Evolutionary conservation across 805 yeast species (phyloP), one percentile per base, ranked within the genome.

Genomic region (Nakazawaea siamensis): DNA sequence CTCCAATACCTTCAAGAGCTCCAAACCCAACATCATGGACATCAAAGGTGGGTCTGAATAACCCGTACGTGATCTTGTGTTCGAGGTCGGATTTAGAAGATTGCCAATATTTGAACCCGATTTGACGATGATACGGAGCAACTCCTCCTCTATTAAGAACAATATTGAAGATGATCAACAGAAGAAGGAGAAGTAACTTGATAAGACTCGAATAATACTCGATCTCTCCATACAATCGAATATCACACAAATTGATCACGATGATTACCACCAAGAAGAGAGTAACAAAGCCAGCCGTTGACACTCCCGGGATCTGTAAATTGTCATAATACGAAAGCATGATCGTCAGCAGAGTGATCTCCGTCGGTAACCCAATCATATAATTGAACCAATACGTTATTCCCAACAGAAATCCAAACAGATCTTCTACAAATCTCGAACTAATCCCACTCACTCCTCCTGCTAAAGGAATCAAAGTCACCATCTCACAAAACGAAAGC

Each of bases 401-500:
- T 1, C 90, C 90, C 0, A 78, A 61, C 2, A 83, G 73, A 52
- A 80, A 80, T 2, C 87, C 87, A 55, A 80, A 77, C 0, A 86
- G 80, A 49, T 80, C 87, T 43, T 79, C 86, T 2, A 80, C 83
- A 57, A 80, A 80, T 27, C 94, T 55, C 0, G 88, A 71, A 1
- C 84, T 73, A 17, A 83, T 62, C 0, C 87, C 88, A 0, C 85
- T 72, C 3, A 82, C 81, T 6, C 90, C 87, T 27, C 83, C 84
- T 15, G 81, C 80, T n/a, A 80, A 70, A 0, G 92, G 86, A 15
- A 82, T 75, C 39, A 83, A 62, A 0, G 92, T 80, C 5, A 81
- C 80, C 80, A 82, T 80, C 52, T 82, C 94, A 40, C 90, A 84
- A 52, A 80, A 79, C 3, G 87, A 77, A 12, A 76, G 57, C 70